Evolutionary conservation across 2,329 filamentous ascomycete genomes (phyloP).

Genomic region (Exophiala viscosa): DNA sequence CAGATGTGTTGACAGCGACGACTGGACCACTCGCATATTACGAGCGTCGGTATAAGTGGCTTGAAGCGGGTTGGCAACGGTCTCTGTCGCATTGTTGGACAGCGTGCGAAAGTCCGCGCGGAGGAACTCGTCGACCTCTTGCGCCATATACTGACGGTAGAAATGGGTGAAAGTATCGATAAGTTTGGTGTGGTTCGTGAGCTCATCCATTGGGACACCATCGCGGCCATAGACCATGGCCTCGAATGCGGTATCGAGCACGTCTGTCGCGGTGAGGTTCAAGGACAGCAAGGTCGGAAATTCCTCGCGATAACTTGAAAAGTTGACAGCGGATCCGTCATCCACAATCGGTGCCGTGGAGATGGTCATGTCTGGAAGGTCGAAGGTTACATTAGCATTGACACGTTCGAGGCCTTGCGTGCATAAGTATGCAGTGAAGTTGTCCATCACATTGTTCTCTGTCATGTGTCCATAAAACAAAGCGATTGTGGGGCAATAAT

Average conservation of each 20-base stretch:
- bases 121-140: slow-evolving; percentile 12
- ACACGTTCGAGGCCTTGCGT: slow-evolving; percentile 25
- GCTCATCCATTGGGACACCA: slow-evolving; percentile 15
- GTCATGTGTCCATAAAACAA: slow-evolving; percentile 21
- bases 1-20: slow-evolving; percentile 17
- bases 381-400: slow-evolving; percentile 20
- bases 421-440: slow-evolving; percentile 24
- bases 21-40: slow-evolving; percentile 14
- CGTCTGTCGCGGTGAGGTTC: slow-evolving; percentile 9
- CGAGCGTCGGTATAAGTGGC: slow-evolving; percentile 11
- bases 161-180: slow-evolving; percentile 18
- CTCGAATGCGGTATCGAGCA: slow-evolving; percentile 11
- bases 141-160: slow-evolving; percentile 21
- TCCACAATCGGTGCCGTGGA: slow-evolving; percentile 3
- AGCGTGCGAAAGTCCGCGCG: slow-evolving; percentile 15
- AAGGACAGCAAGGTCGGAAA: slow-evolving; percentile 10
- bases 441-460: slow-evolving; percentile 14
- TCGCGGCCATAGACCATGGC: slow-evolving; percentile 22
- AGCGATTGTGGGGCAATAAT: slow-evolving; percentile 10
- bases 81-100: slow-evolving; percentile 18
- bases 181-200: slow-evolving; percentile 10
- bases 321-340: slow-evolving; percentile 11
- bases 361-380: slow-evolving; percentile 15
- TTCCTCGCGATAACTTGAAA: slow-evolving; percentile 7
- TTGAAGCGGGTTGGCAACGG: slow-evolving; percentile 11